Base-by-base conservation (phyloP, 129 eudicot species). In the Centaurea solstitialis region DNA sequence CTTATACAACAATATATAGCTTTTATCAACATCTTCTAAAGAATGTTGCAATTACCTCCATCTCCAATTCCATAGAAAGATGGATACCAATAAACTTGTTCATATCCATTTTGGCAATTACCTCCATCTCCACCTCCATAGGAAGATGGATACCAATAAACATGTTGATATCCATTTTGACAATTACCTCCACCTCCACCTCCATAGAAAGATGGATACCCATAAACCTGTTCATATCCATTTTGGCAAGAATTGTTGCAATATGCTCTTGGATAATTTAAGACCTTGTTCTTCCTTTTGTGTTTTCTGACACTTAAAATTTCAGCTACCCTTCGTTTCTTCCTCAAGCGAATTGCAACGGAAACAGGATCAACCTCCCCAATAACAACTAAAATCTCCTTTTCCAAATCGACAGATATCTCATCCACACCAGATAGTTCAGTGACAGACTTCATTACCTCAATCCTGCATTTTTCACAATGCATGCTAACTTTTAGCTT, bases 301-400 rank as follows among this genome's bases (percentile, higher is more conserved):
- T 77, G 15, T 15, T 82, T 82, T 10, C 78, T 73, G 9, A 83
- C 86, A 2, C 86, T 83, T 21, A 78, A 45, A 13, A 83, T 78
- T 6, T 45, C 43, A 38, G 83, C 87, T 17, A 11, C 41, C 37
- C 40, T 38, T 35, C 23, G 18, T 47, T 78, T 83, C 87, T 83
- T 83, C 80, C 87, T 73, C 35, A 78, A 78, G 50, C 87, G 28
- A 20, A 79, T 83, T 22, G 87, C 66, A 2, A 83, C 76, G 28
- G 37, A 50, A 47, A 83, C 79, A 0, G 87, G 83, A 73, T 83
- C 87, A 73, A 83, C 83, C 28, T 78, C 83, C 4, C 87, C 87
- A 0, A 78, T 67, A 47, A 83, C 83, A 17, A 57, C 70, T 38
- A 83, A 23, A 9, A 78, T 72, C 71, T 74, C 87, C 79, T 83